Evolutionary conservation across 2,329 filamentous ascomycete species (phyloP).

Genomic region (Colletotrichum incanum): DNA sequence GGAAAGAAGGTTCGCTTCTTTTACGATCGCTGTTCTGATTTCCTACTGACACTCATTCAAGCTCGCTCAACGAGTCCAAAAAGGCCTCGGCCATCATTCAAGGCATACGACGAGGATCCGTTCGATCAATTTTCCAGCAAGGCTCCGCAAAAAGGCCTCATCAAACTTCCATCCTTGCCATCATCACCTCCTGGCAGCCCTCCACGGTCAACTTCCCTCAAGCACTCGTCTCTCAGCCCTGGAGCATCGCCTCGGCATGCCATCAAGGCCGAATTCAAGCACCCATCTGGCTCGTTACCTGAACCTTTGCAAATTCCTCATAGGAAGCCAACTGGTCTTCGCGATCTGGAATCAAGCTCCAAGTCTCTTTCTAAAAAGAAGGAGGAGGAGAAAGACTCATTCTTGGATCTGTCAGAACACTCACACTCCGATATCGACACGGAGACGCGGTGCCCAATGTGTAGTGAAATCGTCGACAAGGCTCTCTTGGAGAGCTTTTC

Average conservation of each 20-base stretch:
- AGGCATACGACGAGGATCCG: slow-evolving; percentile 39
- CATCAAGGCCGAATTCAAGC: slow-evolving; percentile 8
- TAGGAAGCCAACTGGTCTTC: slow-evolving; percentile 9
- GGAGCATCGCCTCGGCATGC: not conserved
- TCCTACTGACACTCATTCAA: slow-evolving; percentile 12
- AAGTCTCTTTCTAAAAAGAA: not conserved
- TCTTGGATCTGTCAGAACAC: slow-evolving; percentile 33
- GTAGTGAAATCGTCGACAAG: slow-evolving; percentile 71
- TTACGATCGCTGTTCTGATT: too few species aligned
- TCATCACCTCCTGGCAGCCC: slow-evolving; percentile 26
- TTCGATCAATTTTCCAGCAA: slow-evolving; percentile 28
- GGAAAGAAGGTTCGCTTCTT: slow-evolving; percentile 23
- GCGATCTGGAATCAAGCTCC: not conserved
- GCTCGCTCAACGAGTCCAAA: slow-evolving; percentile 12
- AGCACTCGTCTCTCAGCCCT: slow-evolving; percentile 37
- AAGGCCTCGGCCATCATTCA: slow-evolving; percentile 25
- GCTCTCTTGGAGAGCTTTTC: slow-evolving; percentile 69
- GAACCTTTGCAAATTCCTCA: slow-evolving; percentile 14
- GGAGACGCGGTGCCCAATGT: slow-evolving; percentile 73
- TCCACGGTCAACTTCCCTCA: not conserved
- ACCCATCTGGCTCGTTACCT: slow-evolving; percentile 24
- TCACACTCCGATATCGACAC: slow-evolving; percentile 23
- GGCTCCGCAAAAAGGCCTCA: slow-evolving; percentile 12
- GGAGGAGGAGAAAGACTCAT: slow-evolving; percentile 19
- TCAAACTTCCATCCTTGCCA: slow-evolving; percentile 11